phyloP scores from a whole-genome alignment of 768 basidiomycete species.

The Calocybe gangraenosa region DNA sequence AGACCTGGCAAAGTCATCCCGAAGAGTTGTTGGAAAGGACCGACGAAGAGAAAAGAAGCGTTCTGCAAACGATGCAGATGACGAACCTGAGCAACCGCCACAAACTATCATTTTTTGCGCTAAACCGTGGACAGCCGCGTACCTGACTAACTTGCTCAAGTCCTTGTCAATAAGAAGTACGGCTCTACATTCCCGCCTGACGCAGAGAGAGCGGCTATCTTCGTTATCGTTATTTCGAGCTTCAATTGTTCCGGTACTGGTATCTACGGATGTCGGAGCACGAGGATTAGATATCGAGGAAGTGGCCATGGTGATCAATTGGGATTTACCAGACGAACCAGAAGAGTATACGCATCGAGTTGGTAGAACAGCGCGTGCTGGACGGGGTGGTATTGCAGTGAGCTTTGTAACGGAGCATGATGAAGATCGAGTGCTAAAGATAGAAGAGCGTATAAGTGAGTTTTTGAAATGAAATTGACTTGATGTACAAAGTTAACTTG shows the following conservation, averaged over 20 bases:
- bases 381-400: constrained; percentile 83
- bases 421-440: constrained; percentile 73
- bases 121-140: constrained; percentile 84
- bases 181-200: constrained; percentile 88
- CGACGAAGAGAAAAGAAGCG: constrained; percentile 34
- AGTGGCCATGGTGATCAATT: constrained; percentile 94
- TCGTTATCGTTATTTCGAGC: constrained; percentile 87
- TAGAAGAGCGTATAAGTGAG: constrained; percentile 87
- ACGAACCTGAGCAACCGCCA: constrained; percentile 71
- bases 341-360: constrained; percentile 98
- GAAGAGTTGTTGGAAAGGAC: constrained; percentile 18
- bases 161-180: constrained; percentile 79
- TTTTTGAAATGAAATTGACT: constrained; percentile 15
- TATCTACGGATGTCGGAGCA: constrained; percentile 94
- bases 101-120: constrained; percentile 95
- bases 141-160: constrained; percentile 77
- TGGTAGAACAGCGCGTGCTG: constrained; percentile 88
- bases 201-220: constrained; percentile 82
- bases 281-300: constrained; percentile 96
- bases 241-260: constrained; percentile 81
- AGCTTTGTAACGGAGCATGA: constrained; percentile 96
- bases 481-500: constrained; percentile 1
- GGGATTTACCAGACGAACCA: constrained; percentile 87
- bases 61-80: constrained; percentile 37
- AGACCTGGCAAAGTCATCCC: constrained; percentile 36